Conservation (phyloP, 2,329 filamentous ascomycete genomes). For the Exophiala sideris region DNA sequence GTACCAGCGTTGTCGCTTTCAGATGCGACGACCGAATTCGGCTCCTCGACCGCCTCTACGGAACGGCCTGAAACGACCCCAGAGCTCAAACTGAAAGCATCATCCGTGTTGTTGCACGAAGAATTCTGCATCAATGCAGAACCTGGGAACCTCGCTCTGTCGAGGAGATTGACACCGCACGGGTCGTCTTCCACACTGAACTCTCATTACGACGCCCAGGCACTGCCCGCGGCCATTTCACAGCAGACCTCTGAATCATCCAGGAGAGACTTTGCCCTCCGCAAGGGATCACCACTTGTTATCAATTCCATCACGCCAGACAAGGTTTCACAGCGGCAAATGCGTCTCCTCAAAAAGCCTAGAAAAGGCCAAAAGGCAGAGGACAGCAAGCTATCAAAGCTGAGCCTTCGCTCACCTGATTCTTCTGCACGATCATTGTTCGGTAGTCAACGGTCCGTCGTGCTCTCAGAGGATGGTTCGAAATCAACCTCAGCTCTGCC, state of each 20-base stretch:
- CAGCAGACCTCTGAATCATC: slow-evolving; percentile 46
- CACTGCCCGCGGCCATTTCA: slow-evolving; percentile 38
- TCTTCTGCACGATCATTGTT: slow-evolving; percentile 27
- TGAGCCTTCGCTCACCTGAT: slow-evolving; percentile 24
- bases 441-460: slow-evolving; percentile 24
- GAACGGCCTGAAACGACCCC: slow-evolving; percentile 6
- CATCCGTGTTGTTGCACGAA: slow-evolving; percentile 23
- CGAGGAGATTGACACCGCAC: slow-evolving; percentile 12
- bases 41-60: slow-evolving; percentile 13
- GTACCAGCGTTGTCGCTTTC: slow-evolving; percentile 24
- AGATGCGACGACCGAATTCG: slow-evolving; percentile 27
- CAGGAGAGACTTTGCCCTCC: slow-evolving; percentile 37
- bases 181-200: slow-evolving; percentile 44
- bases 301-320: slow-evolving; percentile 28
- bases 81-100: slow-evolving; percentile 20
- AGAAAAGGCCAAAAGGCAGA: slow-evolving; percentile 10
- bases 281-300: slow-evolving; percentile 36
- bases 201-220: slow-evolving; percentile 47
- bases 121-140: slow-evolving; percentile 15
- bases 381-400: slow-evolving; percentile 18
- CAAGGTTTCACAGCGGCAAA: slow-evolving; percentile 17
- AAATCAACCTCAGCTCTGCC: not conserved
- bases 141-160: not conserved
- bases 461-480: slow-evolving; percentile 1
- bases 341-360: slow-evolving; percentile 20